Conservation (phyloP, 1,284 basidiomycete genomes). For the Irpex rosettiformis region DNA sequence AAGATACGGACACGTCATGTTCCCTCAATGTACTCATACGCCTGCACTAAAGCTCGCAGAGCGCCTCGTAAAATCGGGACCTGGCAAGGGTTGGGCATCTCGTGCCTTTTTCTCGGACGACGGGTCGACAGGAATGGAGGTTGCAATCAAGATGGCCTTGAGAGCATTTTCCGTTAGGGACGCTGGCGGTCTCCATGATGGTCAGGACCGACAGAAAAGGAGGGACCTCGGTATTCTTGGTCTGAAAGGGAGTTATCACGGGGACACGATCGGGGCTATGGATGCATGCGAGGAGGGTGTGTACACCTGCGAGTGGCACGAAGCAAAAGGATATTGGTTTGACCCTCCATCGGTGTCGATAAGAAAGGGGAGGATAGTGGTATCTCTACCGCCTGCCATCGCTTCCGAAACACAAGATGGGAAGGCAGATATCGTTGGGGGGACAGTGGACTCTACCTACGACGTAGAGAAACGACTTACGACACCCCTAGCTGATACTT, state of each 20-base stretch:
- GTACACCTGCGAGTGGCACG: slow-evolving; percentile 97
- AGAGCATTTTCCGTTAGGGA: slow-evolving; percentile 63
- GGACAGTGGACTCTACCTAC: slow-evolving; percentile 66
- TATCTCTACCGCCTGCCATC: slow-evolving; percentile 58
- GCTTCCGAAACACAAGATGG: slow-evolving; percentile 31
- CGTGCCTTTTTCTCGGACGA: slow-evolving; percentile 94
- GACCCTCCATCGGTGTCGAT: slow-evolving; percentile 81
- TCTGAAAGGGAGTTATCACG: slow-evolving; percentile 93
- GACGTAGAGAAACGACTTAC: slow-evolving; percentile 63
- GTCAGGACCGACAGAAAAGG: slow-evolving; percentile 29
- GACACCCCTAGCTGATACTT: slow-evolving; percentile 61
- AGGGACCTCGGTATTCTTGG: slow-evolving; percentile 81
- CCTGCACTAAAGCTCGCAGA: slow-evolving; percentile 84
- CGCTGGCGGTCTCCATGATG: slow-evolving; percentile 27
- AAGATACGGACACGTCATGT: slow-evolving; percentile 96
- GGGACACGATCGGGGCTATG: slow-evolving; percentile 98
- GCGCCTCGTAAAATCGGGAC: slow-evolving; percentile 62
- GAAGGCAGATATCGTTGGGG: slow-evolving; percentile 30
- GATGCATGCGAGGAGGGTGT: slow-evolving; percentile 91
- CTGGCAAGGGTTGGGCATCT: slow-evolving; percentile 86
- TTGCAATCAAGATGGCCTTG: slow-evolving; percentile 95
- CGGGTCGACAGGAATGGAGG: slow-evolving; percentile 94
- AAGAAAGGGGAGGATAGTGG: slow-evolving; percentile 54
- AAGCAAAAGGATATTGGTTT: slow-evolving; percentile 91
- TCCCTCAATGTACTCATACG: slow-evolving; percentile 83